Conservation (phyloP, 2,329 filamentous ascomycete species). For the Macrophomina tecta region DNA sequence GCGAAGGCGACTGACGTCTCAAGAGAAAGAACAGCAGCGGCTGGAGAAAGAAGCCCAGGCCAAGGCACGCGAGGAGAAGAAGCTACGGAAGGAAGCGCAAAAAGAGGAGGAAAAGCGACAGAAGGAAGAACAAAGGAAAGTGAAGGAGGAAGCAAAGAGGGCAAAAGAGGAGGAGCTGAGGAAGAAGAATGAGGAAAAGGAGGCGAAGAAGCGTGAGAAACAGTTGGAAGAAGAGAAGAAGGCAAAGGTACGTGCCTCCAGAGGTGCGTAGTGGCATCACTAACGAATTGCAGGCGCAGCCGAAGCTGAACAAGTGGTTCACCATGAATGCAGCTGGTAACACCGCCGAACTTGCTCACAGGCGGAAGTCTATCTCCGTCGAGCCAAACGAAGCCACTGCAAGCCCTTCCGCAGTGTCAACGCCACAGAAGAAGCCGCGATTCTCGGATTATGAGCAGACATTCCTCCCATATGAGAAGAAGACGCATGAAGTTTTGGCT, state of each 20-base stretch:
- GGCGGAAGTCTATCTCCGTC: conserved; percentile 36
- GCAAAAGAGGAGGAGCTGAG: conserved; percentile 31
- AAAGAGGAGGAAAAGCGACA: conserved; percentile 39
- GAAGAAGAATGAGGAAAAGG: conserved; percentile 47
- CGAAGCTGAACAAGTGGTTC: conserved; percentile 54
- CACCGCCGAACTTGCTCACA: neutral
- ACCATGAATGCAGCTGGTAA: conserved; percentile 38
- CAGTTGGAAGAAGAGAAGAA: conserved; percentile 50
- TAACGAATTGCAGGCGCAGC: conserved; percentile 41
- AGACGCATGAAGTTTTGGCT: conserved; percentile 75
- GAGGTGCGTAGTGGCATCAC: neutral
- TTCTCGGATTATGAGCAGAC: conserved; percentile 59
- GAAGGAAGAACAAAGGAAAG: conserved; percentile 35
- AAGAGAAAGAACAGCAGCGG: conserved; percentile 50
- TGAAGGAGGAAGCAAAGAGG: conserved; percentile 40
- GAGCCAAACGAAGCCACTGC: conserved; percentile 30
- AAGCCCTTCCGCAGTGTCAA: neutral
- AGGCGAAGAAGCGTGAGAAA: conserved; percentile 54
- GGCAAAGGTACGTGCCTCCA: conserved; percentile 46
- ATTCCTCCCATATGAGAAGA: conserved; percentile 83
- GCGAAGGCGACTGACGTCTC: conserved; percentile 48
- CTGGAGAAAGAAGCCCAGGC: conserved; percentile 48
- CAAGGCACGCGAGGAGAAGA: conserved; percentile 45
- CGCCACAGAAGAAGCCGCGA: conserved; percentile 35
- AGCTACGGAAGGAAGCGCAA: conserved; percentile 42